Evolutionary conservation across 169 alveolate genomes (phyloP).

Genomic region (Plasmodium berghei): DNA sequence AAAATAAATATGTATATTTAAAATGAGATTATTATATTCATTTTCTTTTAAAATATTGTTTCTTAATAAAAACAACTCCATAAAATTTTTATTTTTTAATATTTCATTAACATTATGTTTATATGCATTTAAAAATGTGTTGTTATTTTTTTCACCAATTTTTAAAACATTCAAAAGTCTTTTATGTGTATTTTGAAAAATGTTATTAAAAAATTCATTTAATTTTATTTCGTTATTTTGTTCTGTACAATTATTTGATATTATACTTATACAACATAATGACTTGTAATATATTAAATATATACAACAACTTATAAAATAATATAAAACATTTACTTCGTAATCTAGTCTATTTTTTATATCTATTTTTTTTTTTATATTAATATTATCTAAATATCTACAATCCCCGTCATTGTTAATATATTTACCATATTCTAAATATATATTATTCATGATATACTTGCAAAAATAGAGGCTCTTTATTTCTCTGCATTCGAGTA

Average conservation of each 20-base stretch:
- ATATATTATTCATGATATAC: constrained; percentile 19
- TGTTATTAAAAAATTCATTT: constrained; percentile 6
- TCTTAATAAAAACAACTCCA: constrained; percentile 25
- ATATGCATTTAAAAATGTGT: constrained; percentile 20
- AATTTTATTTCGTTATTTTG: constrained; percentile 4
- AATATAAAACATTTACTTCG: constrained; percentile 29
- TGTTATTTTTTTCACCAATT: constrained; percentile 26
- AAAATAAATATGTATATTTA: constrained; percentile 48
- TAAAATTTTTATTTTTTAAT: constrained; percentile 13
- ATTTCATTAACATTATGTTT: constrained; percentile 20
- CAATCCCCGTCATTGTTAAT: constrained; percentile 65
- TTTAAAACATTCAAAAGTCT: constrained; percentile 27
- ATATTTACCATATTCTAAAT: constrained; percentile 48
- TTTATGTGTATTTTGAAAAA: constrained; percentile 34
- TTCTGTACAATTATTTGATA: constrained; percentile 8
- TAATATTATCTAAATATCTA: constrained; percentile 54
- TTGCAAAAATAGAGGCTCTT: constrained; percentile 63
- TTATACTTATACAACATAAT: constrained; percentile 16
- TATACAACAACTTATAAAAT: constrained; percentile 40
- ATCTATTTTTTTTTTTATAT: constrained; percentile 24
- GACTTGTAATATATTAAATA: constrained; percentile 52
- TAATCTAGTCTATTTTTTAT: constrained; percentile 11
- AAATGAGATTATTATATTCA: constrained; percentile 50
- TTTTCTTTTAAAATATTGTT: constrained; percentile 19
- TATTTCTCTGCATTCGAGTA: constrained; percentile 47